Evolutionary conservation across 805 yeast genomes (phyloP).

Genomic region (Candida germanica): DNA sequence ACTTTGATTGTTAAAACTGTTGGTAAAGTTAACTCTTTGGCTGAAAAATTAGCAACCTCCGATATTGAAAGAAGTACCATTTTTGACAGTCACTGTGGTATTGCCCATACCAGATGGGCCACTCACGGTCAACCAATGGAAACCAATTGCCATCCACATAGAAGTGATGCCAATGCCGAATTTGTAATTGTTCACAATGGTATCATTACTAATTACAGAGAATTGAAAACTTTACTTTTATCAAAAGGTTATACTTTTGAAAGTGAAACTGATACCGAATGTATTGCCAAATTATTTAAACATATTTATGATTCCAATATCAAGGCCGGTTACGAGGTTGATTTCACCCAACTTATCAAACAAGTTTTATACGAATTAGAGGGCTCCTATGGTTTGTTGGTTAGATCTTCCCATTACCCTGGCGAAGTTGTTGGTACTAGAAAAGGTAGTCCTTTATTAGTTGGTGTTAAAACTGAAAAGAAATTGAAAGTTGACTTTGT

Average conservation of each 20-base stretch:
- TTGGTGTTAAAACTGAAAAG: conserved; percentile 95
- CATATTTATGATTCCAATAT: conserved; percentile 78
- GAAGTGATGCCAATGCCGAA: conserved; percentile 79
- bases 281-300: conserved; percentile 92
- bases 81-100: conserved; percentile 86
- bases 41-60: conserved; percentile 52
- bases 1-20: conserved; percentile 75
- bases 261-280: conserved; percentile 96
- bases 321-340: conserved; percentile 72
- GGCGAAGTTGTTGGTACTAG: conserved; percentile 95
- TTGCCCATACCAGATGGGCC: conserved; percentile 99
- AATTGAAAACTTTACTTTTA: conserved; percentile 74
- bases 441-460: conserved; percentile 95
- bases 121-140: conserved; percentile 94
- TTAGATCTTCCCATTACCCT: conserved; percentile 89
- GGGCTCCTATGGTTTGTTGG: conserved; percentile 95
- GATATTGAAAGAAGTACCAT: conserved; percentile 58
- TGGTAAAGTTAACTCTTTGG: conserved; percentile 87
- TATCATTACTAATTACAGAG: conserved; percentile 94
- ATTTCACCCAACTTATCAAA: conserved; percentile 89
- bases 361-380: conserved; percentile 89
- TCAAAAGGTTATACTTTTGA: conserved; percentile 81
- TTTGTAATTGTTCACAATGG: conserved; percentile 96
- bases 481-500: conserved; percentile 97
- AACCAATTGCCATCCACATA: conserved; percentile 92